Evolutionary conservation across 108 stramenopile genomes (phyloP), one percentile per base, ranked within the genome.

Genomic region (Seminavis robusta): DNA sequence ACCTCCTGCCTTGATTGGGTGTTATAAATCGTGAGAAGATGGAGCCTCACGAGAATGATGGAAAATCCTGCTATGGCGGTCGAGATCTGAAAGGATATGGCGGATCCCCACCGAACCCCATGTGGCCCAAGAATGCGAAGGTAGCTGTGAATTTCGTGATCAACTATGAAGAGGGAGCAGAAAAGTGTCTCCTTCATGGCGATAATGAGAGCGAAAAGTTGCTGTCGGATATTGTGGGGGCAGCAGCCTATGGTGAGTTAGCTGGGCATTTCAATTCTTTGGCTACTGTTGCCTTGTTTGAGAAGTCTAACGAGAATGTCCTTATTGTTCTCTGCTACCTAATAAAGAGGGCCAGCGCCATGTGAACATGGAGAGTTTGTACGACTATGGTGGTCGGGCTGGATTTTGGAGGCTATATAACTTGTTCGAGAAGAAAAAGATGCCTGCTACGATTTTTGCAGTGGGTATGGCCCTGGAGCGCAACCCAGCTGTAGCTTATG

Each of bases 131-230:
- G 20, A 62, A 52, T 19, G 86, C 86, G 37, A 86, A 86, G 56
- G 89, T 89, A 40, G 94, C 94, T 16, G 73, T 97, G 24, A 93
- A 94, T 52, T 81, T 97, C 46, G 96, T 97, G 34, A 78, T 97
- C 47, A 97, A 97, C 74, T 97, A 95, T 68, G 96, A 97, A 71
- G 96, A 97, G 51, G 96, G 96, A 7, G 91, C 91, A 11, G 96
- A 97, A 55, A 84, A 67, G 54, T 90, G 88, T 37, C 48, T 76
- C 21, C 62, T 95, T 45, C 91, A 90, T 61, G 84, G 90, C 0
- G 90, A 92, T 59, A 32, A 31, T 16, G 79, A 82, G 58, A 83
- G 76, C 33, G 84, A 90, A 65, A 71, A 83, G 52, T 73, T 97
- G 38, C 71, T 97, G 27, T 77, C 82, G 20, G 96, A 97, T 61